Conservation (phyloP, 805 yeast genomes). For the Cyberlindnera americana region DNA sequence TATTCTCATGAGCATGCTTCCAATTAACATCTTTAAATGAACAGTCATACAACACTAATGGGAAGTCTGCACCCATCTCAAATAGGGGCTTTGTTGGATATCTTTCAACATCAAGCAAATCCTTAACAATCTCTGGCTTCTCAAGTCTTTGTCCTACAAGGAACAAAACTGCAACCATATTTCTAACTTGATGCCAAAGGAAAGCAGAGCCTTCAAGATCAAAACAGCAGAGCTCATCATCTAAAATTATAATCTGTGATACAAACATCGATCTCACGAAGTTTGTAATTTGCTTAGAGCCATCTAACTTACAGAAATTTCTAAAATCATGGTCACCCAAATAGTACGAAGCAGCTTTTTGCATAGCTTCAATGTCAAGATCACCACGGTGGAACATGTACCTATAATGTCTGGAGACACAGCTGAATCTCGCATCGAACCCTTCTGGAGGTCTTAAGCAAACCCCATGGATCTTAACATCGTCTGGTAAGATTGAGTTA, state of each 20-base stretch:
- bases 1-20: constrained; percentile 35
- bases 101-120: constrained; percentile 53
- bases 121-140: constrained; percentile 48
- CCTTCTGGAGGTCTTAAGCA: constrained; percentile 77
- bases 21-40: constrained; percentile 67
- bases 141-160: constrained; percentile 80
- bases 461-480: constrained; percentile 77
- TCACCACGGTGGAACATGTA: constrained; percentile 61
- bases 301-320: constrained; percentile 92
- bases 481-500: constrained; percentile 75
- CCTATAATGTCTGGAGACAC: constrained; percentile 79
- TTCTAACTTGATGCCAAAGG: constrained; percentile 96
- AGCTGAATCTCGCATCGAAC: constrained; percentile 93
- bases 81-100: constrained; percentile 72
- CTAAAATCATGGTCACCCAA: constrained; percentile 86
- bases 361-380: constrained; percentile 66
- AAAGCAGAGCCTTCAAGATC: constrained; percentile 87
- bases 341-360: constrained; percentile 55
- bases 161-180: constrained; percentile 84
- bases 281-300: constrained; percentile 85
- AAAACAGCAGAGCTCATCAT: constrained; percentile 51
- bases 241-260: constrained; percentile 42
- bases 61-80: constrained; percentile 87
- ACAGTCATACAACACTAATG: constrained; percentile 84
- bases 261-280: constrained; percentile 60